Evolutionary conservation across 129 eudicot species (phyloP).

Genomic region (Apium graveolens): DNA sequence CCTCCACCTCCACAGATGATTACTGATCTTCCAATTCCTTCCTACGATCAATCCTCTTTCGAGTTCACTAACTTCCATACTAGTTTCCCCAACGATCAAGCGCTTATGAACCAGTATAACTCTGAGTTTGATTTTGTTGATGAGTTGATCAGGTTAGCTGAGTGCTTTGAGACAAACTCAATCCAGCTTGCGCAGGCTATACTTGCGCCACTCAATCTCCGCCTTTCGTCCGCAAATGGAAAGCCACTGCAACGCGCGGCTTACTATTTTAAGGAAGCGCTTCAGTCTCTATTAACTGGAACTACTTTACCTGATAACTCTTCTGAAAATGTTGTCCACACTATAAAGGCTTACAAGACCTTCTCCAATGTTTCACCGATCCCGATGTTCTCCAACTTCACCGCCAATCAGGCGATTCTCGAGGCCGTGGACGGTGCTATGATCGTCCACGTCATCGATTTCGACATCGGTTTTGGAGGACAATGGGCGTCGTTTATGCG

Average conservation of each 20-base stretch:
- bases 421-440: constrained; percentile 77
- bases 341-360: constrained; percentile 65
- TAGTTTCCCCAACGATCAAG: constrained; percentile 11
- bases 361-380: constrained; percentile 81
- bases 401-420: constrained; percentile 86
- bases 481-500: constrained; percentile 89
- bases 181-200: constrained; percentile 63
- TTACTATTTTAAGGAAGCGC: constrained; percentile 91
- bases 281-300: constrained; percentile 62
- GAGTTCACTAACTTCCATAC: constrained; percentile 26
- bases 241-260: constrained; percentile 89
- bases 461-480: constrained; percentile 80
- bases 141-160: constrained; percentile 70
- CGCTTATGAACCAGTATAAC: neutral
- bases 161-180: constrained; percentile 79
- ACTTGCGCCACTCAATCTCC: constrained; percentile 81
- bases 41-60: constrained; percentile 23
- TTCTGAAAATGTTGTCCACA: constrained; percentile 47
- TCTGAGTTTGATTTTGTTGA: constrained; percentile 60
- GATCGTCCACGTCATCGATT: constrained; percentile 76
- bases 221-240: constrained; percentile 52
- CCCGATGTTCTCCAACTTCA: constrained; percentile 88
- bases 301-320: constrained; percentile 44
- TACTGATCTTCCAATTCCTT: constrained; percentile 31
- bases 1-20: constrained; percentile 41